Evolutionary conservation across 2,329 filamentous ascomycete genomes (phyloP).

Genomic region (Westerdykella aurantiaca): DNA sequence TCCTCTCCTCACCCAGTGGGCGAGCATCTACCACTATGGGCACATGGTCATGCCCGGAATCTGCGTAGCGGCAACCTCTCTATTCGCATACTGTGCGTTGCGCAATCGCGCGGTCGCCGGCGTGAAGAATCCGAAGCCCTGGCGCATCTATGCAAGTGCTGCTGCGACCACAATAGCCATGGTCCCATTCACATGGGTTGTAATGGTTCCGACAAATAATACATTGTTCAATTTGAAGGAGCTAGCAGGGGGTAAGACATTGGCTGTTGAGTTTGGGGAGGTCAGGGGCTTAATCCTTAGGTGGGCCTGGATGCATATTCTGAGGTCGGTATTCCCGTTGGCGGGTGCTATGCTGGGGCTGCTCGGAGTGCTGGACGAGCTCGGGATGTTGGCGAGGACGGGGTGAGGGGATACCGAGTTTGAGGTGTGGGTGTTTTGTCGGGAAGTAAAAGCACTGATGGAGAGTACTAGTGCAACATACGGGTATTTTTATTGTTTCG

Average conservation of each 20-base stretch:
- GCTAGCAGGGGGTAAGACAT: background rate
- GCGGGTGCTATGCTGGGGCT: background rate
- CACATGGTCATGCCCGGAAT: conserved; percentile 26
- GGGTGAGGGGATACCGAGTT: too few species aligned
- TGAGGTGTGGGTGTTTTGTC: too few species aligned
- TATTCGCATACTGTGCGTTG: conserved; percentile 18
- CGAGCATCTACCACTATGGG: conserved; percentile 32
- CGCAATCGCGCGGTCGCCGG: too few species aligned
- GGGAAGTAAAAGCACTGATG: too few species aligned
- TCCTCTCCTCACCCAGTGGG: conserved; percentile 23
- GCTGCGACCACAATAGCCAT: conserved; percentile 26
- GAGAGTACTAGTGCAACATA: too few species aligned
- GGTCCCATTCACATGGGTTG: conserved; percentile 36
- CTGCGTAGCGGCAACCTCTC: conserved; percentile 16
- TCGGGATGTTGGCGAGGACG: too few species aligned
- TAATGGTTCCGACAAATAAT: conserved; percentile 35
- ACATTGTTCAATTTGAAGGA: conserved; percentile 4
- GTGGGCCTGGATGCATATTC: conserved; percentile 6
- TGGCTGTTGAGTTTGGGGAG: background rate
- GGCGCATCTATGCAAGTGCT: conserved; percentile 8
- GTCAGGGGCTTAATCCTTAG: conserved; percentile 1
- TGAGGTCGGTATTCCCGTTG: conserved; percentile 5
- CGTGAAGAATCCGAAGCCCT: background rate
- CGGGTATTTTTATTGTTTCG: too few species aligned
- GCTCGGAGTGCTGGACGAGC: too few species aligned